Base-by-base conservation (phyloP, 345 rosid genomes). In the Hypericum androsaemum region DNA sequence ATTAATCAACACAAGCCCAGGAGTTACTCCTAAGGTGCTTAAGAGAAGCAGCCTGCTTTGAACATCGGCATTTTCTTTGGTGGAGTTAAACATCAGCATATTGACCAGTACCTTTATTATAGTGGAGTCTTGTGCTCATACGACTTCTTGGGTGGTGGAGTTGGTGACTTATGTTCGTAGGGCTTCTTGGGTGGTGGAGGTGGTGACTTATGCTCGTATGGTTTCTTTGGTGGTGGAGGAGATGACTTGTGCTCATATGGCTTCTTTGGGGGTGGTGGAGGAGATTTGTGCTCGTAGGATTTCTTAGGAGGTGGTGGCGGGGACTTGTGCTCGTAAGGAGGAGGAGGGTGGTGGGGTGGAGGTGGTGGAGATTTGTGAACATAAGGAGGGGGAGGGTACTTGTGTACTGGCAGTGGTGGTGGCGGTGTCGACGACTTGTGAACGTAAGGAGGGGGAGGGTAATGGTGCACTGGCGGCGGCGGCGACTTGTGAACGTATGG, bases 371-470 rank as follows among this genome's bases (percentile, higher is more conserved):
- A 48, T 2, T 44, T 32, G 37, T 17, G n/a, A 7, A 57, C 45
- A 35, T 70, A 54, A 5, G 61, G 64, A 0, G 73, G 68, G 0
- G 62, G 53, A 22, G 32, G 32, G 32, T 22, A 22, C 32, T 22
- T 22, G 32, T 22, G 32, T 4, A 22, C 32, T 22, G 32, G n/a
- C n/a, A n/a, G n/a, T n/a, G n/a, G n/a, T n/a, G 66, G 73, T 0
- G 62, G 73, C 0, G 81, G 69, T 9, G 79, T 73, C 41, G 77
- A 56, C 36, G 68, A 48, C 46, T 65, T 70, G 43, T 59, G 50
- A 12, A 5, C 1, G 40, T 60, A 56, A 5, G 44, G 44, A 41
- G 44, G 10, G 2, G 10, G 44, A 1, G 60, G 60, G 41, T 32
- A 62, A 5, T 41, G 7, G 3, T 64, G 72, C 2, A 67, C 69